phyloP scores from a whole-genome alignment of 2,329 filamentous ascomycete genomes.

The Penicillium crustosum region DNA sequence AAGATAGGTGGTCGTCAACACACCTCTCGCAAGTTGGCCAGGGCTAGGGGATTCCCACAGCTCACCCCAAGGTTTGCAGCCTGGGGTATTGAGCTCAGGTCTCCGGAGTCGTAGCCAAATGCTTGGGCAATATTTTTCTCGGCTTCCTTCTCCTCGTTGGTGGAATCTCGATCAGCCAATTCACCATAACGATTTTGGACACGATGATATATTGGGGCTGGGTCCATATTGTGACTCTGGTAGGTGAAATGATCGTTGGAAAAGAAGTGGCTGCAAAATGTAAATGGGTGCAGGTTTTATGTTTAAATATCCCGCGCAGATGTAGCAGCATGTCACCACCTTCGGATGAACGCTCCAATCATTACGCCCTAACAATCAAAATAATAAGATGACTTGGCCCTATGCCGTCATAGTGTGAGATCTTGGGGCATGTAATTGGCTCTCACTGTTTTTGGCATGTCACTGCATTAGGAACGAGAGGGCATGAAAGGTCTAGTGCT shows the following conservation, averaged over 20 bases:
- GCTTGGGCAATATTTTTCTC: constrained; percentile 1
- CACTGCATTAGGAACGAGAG: too few relatives aligned
- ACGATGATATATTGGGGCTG: background rate
- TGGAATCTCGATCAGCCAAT: background rate
- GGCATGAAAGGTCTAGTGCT: too few relatives aligned
- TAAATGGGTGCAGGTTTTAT: background rate
- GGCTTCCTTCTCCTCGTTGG: background rate
- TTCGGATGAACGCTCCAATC: background rate
- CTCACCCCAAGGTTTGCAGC: constrained; percentile 1
- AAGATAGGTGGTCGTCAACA: too few relatives aligned
- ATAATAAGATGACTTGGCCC: background rate
- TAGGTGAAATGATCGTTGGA: too few relatives aligned
- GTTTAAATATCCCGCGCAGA: background rate
- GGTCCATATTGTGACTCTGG: background rate
- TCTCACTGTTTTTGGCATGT: too few relatives aligned
- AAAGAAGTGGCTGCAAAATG: background rate
- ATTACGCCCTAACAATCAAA: background rate
- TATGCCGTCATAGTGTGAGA: background rate
- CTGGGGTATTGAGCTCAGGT: background rate
- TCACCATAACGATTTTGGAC: constrained; percentile 5
- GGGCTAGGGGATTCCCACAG: background rate
- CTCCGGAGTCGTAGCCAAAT: background rate
- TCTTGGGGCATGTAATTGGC: too few relatives aligned
- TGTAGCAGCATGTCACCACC: background rate
- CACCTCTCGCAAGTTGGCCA: background rate